Percentiles rank a stretch among this genome's conserved stretches.
These are phyloP conservation scores for Rhododendron molle DNA, from an alignment of 148 eudicot genomes.

Conservation along the genomic window DNA sequence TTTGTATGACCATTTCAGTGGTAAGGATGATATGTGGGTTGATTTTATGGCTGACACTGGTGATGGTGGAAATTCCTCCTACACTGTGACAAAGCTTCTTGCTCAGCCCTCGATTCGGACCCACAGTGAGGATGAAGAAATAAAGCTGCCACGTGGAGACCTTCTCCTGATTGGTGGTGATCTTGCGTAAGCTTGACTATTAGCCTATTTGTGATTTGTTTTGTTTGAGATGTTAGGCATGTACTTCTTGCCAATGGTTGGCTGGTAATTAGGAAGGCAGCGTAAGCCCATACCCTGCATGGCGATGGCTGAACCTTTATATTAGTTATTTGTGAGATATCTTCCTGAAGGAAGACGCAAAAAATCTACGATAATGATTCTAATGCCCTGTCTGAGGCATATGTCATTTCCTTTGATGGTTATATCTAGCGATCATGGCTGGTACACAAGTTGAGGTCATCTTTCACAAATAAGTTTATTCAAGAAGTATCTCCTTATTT, in stretches of 20 bases:
- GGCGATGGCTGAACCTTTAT: not conserved
- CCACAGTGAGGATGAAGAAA: constrained; percentile 29
- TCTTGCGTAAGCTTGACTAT: constrained; percentile 75
- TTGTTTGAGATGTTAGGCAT: not conserved
- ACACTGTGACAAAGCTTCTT: constrained; percentile 73
- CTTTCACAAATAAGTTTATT: not conserved
- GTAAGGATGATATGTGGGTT: constrained; percentile 81
- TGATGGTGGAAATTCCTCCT: constrained; percentile 97
- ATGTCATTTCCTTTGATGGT: not conserved
- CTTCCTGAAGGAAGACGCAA: not conserved
- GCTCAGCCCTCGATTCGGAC: constrained; percentile 72
- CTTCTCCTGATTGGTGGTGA: constrained; percentile 94
- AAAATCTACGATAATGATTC: not conserved
- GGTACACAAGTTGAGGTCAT: not conserved
- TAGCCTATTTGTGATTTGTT: not conserved
- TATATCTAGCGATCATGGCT: not conserved
- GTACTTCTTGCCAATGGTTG: not conserved
- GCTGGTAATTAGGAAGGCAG: not conserved
- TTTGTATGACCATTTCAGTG: constrained; percentile 74
- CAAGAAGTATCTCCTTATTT: not conserved
- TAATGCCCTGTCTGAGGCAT: not conserved
- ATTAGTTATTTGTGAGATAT: not conserved
- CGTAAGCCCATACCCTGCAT: not conserved
- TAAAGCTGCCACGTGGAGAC: constrained; percentile 62
- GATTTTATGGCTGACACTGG: constrained; percentile 99